Conservation (phyloP, 108 stramenopile species). For the Conticribra guillardii region DNA sequence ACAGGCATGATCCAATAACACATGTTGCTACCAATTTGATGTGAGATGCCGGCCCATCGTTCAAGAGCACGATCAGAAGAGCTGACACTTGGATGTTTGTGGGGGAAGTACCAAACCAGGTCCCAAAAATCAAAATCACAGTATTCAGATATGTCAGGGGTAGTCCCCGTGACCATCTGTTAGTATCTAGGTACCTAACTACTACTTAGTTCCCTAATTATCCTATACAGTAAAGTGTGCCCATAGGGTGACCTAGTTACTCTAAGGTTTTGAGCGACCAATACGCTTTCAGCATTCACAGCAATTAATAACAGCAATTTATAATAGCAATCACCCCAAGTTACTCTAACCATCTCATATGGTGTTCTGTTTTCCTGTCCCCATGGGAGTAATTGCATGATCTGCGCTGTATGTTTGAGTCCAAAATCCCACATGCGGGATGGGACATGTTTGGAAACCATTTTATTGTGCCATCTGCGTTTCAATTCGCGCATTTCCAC, state of each 20-base stretch:
- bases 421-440: slow-evolving; percentile 42
- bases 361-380: slow-evolving; percentile 7
- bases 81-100: slow-evolving; percentile 16
- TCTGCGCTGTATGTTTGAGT: slow-evolving; percentile 13
- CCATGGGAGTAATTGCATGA: slow-evolving; percentile 8
- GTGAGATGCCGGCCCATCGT: slow-evolving; percentile 8
- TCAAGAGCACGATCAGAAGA: neutral
- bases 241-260: too few relatives aligned
- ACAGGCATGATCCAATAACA: slow-evolving; percentile 32
- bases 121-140: slow-evolving; percentile 45
- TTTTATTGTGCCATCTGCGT: slow-evolving; percentile 5
- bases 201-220: too few relatives aligned
- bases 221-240: too few relatives aligned
- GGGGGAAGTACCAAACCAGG: slow-evolving; percentile 32
- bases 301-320: too few relatives aligned
- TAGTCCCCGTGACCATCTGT: slow-evolving; percentile 41
- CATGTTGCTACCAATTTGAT: slow-evolving; percentile 38
- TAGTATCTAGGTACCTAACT: too few relatives aligned
- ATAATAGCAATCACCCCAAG: too few relatives aligned
- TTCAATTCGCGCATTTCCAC: slow-evolving; percentile 22
- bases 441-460: slow-evolving; percentile 8
- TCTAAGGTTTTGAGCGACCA: too few relatives aligned
- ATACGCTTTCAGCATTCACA: too few relatives aligned
- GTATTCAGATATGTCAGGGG: slow-evolving; percentile 42
- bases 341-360: slow-evolving; percentile 28